Percentiles rank a stretch among this genome's conserved stretches.
These are phyloP conservation scores for Neurospora sublineolata DNA, from an alignment of 495 filamentous ascomycete species.

Conservation along the genomic window DNA sequence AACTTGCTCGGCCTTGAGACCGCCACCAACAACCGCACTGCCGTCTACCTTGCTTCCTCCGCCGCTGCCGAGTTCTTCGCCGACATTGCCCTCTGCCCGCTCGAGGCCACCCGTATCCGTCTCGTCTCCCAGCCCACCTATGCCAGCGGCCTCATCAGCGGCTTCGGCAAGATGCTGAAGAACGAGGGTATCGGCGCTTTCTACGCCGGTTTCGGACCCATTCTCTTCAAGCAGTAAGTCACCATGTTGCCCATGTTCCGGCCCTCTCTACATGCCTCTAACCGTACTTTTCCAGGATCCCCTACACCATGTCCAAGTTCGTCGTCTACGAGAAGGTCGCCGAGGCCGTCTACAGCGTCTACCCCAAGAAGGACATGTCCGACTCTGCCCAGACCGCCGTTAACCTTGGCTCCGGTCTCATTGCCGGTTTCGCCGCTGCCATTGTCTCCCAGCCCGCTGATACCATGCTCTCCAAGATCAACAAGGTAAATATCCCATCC, in stretches of 20 bases:
- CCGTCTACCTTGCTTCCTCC: constrained; percentile 78
- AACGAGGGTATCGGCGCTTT: constrained; percentile 79
- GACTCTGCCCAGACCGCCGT: constrained; percentile 67
- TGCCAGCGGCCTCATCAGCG: constrained; percentile 67
- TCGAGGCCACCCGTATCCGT: constrained; percentile 91
- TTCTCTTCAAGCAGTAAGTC: constrained; percentile 91
- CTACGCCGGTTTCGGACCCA: constrained; percentile 91
- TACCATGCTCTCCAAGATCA: constrained; percentile 99
- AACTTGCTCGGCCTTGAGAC: constrained; percentile 69
- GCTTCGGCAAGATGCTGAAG: constrained; percentile 76
- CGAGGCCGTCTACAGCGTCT: constrained; percentile 59
- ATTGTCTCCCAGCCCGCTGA: constrained; percentile 95
- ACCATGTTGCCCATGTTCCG: neutral
- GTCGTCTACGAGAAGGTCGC: constrained; percentile 97
- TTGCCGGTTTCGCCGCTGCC: constrained; percentile 96
- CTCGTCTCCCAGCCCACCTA: constrained; percentile 86
- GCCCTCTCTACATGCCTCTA: no score
- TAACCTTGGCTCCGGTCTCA: constrained; percentile 91
- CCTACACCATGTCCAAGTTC: constrained; percentile 99
- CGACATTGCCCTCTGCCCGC: constrained; percentile 85
- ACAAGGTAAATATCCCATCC: constrained; percentile 44
- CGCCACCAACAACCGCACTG: constrained; percentile 76
- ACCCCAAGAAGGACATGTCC: constrained; percentile 70
- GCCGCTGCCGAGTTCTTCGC: constrained; percentile 85
- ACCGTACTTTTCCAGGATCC: constrained; percentile 50